Evolutionary conservation across 176 grass and related monocot genomes (phyloP), one percentile per base, ranked within the genome.

Genomic region (Musa schizocarpa): DNA sequence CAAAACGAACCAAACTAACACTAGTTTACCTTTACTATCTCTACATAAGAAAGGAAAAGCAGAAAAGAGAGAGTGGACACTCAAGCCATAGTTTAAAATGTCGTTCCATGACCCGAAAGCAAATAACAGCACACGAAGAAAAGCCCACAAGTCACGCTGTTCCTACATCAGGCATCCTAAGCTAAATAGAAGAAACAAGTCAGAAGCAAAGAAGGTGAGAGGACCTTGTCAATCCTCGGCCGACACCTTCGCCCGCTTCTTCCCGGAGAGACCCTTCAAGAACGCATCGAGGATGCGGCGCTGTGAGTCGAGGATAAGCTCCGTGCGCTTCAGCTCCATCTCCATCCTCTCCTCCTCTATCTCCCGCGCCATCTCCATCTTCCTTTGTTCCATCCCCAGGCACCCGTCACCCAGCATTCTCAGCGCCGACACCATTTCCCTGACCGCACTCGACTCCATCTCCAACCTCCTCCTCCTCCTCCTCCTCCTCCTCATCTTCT

Each of bases 311-410:
- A 99, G 88, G 69, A 99, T 81, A 71, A 90, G 74, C 86, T 99
- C 90, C n/a, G 90, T 94, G 65, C 90, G 88, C 80, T 94, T 91
- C 82, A 99, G 84, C 78, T 99, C 90, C 29, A 84, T 76, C 6
- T 99, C 95, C 95, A 94, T 94, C 63, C 95, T 65, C 56, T 83
- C 82, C 86, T 87, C 94, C 82, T 99, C 95, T 75, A 94, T 91
- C 84, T 94, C 84, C 22, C 87, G 83, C 2, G 90, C 62, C 1
- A 94, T 77, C 88, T 99, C 91, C 81, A 99, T 82, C 85, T 92
- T 92, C 88, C 83, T 89, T 74, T 88, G 85, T 76, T 99, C 95
- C 81, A 94, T 87, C 74, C 95, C 82, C 76, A 99, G 52, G 80
- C 89, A 99, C 13, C 86, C 77, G 53, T 99, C 91, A 19, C 88